These are phyloP conservation scores for Botryobasidium botryosum DNA, from an alignment of 768 basidiomycete species.

Conservation along the genomic window DNA sequence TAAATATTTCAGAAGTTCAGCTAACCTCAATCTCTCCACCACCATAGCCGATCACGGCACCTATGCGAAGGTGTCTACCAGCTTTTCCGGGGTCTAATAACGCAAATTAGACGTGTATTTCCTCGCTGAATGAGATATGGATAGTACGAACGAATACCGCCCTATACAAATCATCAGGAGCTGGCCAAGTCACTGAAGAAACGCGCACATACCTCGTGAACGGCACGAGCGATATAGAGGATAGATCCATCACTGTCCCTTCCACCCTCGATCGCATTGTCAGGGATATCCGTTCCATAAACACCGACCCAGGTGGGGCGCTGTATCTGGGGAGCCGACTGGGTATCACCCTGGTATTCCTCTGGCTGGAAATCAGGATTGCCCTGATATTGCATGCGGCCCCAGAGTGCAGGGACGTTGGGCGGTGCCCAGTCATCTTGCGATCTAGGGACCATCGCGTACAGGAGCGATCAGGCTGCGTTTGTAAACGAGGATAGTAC, in stretches of 20 bases:
- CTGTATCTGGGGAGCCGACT: no score
- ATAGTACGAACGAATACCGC: slow-evolving; percentile 5
- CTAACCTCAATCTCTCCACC: not conserved
- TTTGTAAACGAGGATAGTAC: no score
- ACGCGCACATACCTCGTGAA: slow-evolving; percentile 8
- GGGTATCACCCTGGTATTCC: no score
- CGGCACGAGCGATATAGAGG: slow-evolving; percentile 1
- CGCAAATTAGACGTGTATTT: not conserved
- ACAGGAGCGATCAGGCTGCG: no score
- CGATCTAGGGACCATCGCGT: no score
- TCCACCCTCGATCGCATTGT: not conserved
- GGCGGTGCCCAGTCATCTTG: slow-evolving; percentile 53
- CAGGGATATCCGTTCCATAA: no score
- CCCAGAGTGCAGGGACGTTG: slow-evolving; percentile 8
- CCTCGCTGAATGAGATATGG: not conserved
- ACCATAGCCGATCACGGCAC: no score
- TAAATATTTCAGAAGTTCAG: slow-evolving; percentile 3
- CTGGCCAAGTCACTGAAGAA: not conserved
- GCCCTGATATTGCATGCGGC: no score
- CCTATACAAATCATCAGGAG: not conserved
- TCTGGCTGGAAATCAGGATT: no score
- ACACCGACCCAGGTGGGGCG: no score
- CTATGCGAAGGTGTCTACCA: not conserved
- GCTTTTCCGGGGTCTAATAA: no score
- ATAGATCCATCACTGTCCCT: slow-evolving; percentile 1